A percentile compares a stretch with the other conserved stretches of the same genome.
phyloP scores from a whole-genome alignment of 345 rosid species.

The Brassica rapa region DNA sequence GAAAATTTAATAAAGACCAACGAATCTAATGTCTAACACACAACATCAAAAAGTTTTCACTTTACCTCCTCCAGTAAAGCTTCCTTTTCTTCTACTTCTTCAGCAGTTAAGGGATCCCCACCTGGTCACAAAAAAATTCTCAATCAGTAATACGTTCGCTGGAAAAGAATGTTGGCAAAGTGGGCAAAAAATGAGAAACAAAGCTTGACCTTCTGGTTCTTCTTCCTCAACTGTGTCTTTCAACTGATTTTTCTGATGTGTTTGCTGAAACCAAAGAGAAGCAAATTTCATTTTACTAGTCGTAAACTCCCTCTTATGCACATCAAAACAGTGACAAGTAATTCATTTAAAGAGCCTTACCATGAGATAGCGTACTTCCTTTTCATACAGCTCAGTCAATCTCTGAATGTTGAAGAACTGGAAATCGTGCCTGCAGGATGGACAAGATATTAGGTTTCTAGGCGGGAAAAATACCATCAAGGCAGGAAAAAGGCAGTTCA shows the following conservation, averaged over 20 bases:
- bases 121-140: slow-evolving; percentile 46
- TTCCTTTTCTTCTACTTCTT: slow-evolving; percentile 97
- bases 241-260: slow-evolving; percentile 95
- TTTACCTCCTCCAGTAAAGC: slow-evolving; percentile 79
- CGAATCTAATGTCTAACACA: slow-evolving; percentile 6
- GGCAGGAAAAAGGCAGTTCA: slow-evolving; percentile 11
- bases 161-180: slow-evolving; percentile 3
- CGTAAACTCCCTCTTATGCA: neutral
- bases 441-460: neutral
- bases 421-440: slow-evolving; percentile 79
- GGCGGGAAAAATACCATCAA: slow-evolving; percentile 3
- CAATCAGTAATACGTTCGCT: slow-evolving; percentile 27
- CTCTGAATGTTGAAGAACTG: slow-evolving; percentile 97
- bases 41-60: slow-evolving; percentile 24
- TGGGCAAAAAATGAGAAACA: slow-evolving; percentile 13
- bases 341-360: slow-evolving; percentile 47
- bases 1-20: slow-evolving; percentile 16
- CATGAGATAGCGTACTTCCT: slow-evolving; percentile 98
- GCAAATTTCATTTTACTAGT: slow-evolving; percentile 2
- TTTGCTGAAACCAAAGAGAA: slow-evolving; percentile 58
- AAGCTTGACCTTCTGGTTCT: slow-evolving; percentile 84
- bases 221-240: slow-evolving; percentile 94
- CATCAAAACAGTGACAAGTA: slow-evolving; percentile 5
- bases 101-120: slow-evolving; percentile 95
- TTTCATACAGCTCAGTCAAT: slow-evolving; percentile 93